Conservation (phyloP, 2,329 filamentous ascomycete species). For the Beauveria brongniartii region DNA sequence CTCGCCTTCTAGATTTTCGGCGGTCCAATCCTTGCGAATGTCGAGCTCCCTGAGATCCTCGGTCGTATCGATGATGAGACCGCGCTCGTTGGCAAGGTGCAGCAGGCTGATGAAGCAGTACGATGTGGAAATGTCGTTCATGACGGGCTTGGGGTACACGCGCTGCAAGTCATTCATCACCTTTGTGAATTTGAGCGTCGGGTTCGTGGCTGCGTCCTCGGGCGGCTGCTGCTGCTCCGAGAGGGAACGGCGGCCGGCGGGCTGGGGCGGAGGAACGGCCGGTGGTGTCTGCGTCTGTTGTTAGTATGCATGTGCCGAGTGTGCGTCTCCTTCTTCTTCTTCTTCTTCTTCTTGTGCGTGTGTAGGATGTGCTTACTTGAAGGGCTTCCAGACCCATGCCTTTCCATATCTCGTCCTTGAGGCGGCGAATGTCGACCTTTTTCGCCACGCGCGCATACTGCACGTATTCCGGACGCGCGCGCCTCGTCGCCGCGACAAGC, state of each 20-base stretch:
- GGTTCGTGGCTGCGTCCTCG: constrained; percentile 34
- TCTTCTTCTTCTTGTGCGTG: not conserved
- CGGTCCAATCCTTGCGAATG: constrained; percentile 55
- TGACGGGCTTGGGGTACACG: constrained; percentile 76
- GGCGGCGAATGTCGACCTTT: constrained; percentile 59
- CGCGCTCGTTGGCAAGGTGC: constrained; percentile 89
- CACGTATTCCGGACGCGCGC: constrained; percentile 59
- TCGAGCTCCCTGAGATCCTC: constrained; percentile 50
- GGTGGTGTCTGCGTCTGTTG: not conserved
- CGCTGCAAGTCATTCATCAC: constrained; percentile 83
- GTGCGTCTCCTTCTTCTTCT: not conserved
- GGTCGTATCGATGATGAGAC: constrained; percentile 64
- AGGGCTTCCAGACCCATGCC: constrained; percentile 51
- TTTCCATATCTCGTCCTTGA: constrained; percentile 66
- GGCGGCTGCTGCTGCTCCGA: constrained; percentile 22
- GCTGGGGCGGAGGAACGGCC: not conserved
- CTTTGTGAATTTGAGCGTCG: constrained; percentile 71
- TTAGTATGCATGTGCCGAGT: not conserved
- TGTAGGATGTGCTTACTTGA: constrained; percentile 32
- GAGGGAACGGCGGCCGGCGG: not conserved
- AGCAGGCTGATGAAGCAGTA: constrained; percentile 89
- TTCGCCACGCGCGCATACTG: constrained; percentile 63
- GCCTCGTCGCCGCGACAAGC: constrained; percentile 55
- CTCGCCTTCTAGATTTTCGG: constrained; percentile 42
- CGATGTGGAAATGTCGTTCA: constrained; percentile 92